These are phyloP conservation scores for Friedmanniomyces endolithicus DNA, from an alignment of 495 filamentous ascomycete species.

Conservation along the genomic window DNA sequence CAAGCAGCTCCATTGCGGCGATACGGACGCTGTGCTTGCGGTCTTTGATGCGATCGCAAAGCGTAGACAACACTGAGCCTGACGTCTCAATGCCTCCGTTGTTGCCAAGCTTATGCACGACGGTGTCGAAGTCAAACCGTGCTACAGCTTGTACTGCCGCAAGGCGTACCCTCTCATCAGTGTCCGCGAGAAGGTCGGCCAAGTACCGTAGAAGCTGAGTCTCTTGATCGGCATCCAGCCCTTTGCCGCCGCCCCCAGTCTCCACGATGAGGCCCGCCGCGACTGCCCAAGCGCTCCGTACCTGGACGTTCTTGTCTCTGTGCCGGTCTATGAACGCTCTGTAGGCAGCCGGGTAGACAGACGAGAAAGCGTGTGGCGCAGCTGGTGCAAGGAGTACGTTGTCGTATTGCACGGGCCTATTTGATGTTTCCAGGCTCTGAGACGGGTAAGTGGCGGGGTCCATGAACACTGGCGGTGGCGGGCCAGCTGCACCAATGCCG, in stretches of 20 bases:
- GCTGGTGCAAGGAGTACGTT: constrained; percentile 64
- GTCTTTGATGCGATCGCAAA: constrained; percentile 84
- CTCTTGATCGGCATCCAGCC: constrained; percentile 66
- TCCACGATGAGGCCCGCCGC: constrained; percentile 67
- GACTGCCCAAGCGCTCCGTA: constrained; percentile 75
- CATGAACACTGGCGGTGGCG: constrained; percentile 55
- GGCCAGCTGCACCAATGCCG: constrained; percentile 80
- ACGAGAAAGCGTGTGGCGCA: constrained; percentile 71
- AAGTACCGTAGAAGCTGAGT: constrained; percentile 55
- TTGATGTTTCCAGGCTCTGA: constrained; percentile 48
- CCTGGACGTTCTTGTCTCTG: constrained; percentile 68
- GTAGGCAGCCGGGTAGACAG: constrained; percentile 64
- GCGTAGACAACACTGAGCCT: constrained; percentile 59
- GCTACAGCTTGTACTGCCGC: constrained; percentile 74
- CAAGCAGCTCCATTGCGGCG: constrained; percentile 73
- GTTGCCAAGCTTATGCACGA: constrained; percentile 66
- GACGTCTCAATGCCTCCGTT: constrained; percentile 56
- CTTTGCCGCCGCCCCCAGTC: constrained; percentile 78
- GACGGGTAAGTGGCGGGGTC: constrained; percentile 75
- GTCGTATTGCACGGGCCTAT: constrained; percentile 39
- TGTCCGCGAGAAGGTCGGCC: constrained; percentile 68
- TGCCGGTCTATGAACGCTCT: constrained; percentile 68
- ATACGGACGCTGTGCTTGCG: constrained; percentile 66
- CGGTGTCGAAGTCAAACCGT: constrained; percentile 59
- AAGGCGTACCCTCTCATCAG: constrained; percentile 80